A percentile compares a stretch with the other conserved stretches of the same genome.
Evolutionary conservation across 2,329 filamentous ascomycete genomes (phyloP).

Genomic region (Didymella pinodella): DNA sequence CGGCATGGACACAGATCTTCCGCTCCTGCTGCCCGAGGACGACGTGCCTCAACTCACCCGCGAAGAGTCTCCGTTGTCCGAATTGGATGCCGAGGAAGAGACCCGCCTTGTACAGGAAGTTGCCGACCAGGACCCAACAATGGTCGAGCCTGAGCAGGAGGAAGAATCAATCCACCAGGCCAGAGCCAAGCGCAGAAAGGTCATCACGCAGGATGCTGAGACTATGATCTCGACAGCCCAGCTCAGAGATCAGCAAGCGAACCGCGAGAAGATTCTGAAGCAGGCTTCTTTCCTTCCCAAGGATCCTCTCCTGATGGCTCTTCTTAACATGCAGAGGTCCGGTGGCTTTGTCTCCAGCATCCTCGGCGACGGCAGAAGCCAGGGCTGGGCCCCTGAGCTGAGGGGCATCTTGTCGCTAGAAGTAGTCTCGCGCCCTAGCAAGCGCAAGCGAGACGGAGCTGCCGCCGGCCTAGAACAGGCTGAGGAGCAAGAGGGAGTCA

Average conservation of each 20-base stretch:
- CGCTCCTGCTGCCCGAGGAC: constrained; percentile 13
- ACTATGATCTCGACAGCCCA: constrained; percentile 78
- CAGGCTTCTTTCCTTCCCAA: constrained; percentile 83
- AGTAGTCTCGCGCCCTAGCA: constrained; percentile 76
- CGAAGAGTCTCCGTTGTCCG: constrained; percentile 63
- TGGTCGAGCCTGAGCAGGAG: constrained; percentile 54
- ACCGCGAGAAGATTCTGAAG: constrained; percentile 86
- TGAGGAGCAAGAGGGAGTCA: constrained; percentile 64
- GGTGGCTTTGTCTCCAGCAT: constrained; percentile 90
- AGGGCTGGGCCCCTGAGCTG: constrained; percentile 89
- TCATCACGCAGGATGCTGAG: constrained; percentile 81
- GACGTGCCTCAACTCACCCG: constrained; percentile 35
- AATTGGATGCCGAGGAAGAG: constrained; percentile 59
- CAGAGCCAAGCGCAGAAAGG: constrained; percentile 78
- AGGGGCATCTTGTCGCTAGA: constrained; percentile 91
- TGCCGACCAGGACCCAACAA: constrained; percentile 47
- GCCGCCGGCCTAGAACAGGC: constrained; percentile 80
- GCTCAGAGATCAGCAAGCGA: constrained; percentile 85
- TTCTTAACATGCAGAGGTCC: constrained; percentile 91
- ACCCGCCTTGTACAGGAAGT: constrained; percentile 72
- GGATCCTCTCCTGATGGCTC: constrained; percentile 83
- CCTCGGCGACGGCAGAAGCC: constrained; percentile 79
- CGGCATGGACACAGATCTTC: constrained; percentile 50
- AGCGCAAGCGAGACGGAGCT: constrained; percentile 91
- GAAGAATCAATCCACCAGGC: constrained; percentile 69